Evolutionary conservation across 208 protist genomes (phyloP), one percentile per base, ranked within the genome.

Genomic region (Leishmania tarentolae): DNA sequence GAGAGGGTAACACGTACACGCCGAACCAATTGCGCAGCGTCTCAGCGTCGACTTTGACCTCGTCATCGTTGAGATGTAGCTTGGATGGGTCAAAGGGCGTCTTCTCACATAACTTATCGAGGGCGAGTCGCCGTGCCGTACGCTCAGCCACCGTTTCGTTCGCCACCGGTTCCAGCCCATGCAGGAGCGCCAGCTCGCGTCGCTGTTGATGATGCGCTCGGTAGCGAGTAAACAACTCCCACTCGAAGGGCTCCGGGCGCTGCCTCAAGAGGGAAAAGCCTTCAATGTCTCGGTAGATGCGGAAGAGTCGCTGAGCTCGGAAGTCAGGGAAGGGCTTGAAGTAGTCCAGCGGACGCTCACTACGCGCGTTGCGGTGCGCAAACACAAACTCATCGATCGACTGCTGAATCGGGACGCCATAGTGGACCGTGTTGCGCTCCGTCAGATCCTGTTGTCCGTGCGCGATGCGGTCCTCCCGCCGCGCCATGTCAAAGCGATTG

Each of bases 221-320:
- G 80, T 98, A 97, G 65, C 95, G 92, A 35, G 88, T 92, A 79
- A 98, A 98, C 50, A 98, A 90, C 84, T 97, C 95, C 93, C 93
- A 98, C 87, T 98, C 93, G 28, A 96, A 85, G 78, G 92, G 90
- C 57, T 96, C 93, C 1, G 93, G 95, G 2, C 93, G 86, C 81
- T 95, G 92, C 82, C 91, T 91, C 85, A 97, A 93, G 3, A 98
- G 87, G 1, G 95, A 91, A 83, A 98, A 97, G 71, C 95, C 95
- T 63, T 96, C 91, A 46, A 92, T 88, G 85, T 98, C 95, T n/a
- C 87, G 84, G 82, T 97, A 95, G 89, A 94, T 90, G 57, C 89
- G 88, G 50, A 93, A 86, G 40, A 98, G 85, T 31, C 92, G 92
- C 72, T 94, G 80, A 19, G 90, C 88, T 57, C 93, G 91, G 83